Evolutionary conservation across 805 yeast genomes (phyloP).

Genomic region (Candida nitratophila): DNA sequence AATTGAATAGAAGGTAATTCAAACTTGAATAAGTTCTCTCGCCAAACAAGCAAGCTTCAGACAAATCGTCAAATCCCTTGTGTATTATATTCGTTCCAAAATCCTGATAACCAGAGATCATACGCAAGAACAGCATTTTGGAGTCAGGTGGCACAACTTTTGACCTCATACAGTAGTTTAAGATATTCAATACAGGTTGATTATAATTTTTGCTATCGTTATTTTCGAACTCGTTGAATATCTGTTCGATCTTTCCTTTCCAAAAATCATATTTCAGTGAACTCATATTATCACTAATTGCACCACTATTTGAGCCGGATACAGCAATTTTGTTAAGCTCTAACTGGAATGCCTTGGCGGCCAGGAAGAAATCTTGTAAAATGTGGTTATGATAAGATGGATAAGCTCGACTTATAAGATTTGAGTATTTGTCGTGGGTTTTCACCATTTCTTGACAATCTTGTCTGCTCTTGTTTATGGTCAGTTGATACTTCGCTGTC

Average conservation of each 20-base stretch:
- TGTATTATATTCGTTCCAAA: conserved; percentile 43
- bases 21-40: conserved; percentile 75
- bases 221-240: conserved; percentile 27
- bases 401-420: conserved; percentile 58
- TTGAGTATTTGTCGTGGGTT: conserved; percentile 54
- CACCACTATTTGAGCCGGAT: background rate
- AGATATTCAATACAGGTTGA: conserved; percentile 59
- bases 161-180: conserved; percentile 41
- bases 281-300: background rate
- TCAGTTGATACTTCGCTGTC: too few relatives aligned
- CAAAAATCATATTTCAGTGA: conserved; percentile 62
- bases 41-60: conserved; percentile 66
- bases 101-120: conserved; percentile 50
- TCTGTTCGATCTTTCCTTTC: conserved; percentile 48
- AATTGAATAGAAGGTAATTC: conserved; percentile 51
- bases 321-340: conserved; percentile 35
- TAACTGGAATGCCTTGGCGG: conserved; percentile 56
- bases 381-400: conserved; percentile 38
- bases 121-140: conserved; percentile 46
- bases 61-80: conserved; percentile 32
- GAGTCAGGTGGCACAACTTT: conserved; percentile 42
- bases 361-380: conserved; percentile 55
- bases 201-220: conserved; percentile 30
- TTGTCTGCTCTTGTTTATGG: background rate
- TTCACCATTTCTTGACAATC: conserved; percentile 11